Evolutionary conservation across 768 basidiomycete species (phyloP).

Genomic region (Xerocomellus dryophilus): DNA sequence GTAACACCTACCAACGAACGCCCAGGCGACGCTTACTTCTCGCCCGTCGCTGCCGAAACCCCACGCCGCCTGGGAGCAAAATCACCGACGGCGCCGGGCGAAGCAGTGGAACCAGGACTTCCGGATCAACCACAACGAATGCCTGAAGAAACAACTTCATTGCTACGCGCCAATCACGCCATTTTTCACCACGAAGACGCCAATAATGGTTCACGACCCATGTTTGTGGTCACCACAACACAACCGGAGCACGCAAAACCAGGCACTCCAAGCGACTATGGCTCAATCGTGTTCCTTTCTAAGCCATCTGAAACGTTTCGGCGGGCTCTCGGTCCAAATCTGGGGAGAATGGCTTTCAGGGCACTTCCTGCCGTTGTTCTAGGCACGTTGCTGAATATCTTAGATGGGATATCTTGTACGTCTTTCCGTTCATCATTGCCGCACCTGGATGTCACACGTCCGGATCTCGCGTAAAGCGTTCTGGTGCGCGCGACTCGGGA

Average conservation of each 20-base stretch:
- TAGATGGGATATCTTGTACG: conserved; percentile 92
- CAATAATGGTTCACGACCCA: not conserved
- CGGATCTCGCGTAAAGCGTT: conserved; percentile 9
- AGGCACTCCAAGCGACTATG: conserved; percentile 3
- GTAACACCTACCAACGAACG: conserved; percentile 23
- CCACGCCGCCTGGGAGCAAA: not conserved
- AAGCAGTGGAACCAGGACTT: not conserved
- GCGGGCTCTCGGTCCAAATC: conserved; percentile 14
- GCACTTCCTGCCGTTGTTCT: conserved; percentile 82
- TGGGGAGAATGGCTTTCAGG: conserved; percentile 25
- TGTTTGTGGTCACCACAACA: not conserved
- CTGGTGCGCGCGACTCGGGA: not conserved
- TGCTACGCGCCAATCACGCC: conserved; percentile 16
- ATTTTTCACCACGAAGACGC: not conserved
- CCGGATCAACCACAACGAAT: not conserved
- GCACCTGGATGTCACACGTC: not conserved
- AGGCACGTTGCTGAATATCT: conserved; percentile 80
- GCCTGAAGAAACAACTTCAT: conserved; percentile 19
- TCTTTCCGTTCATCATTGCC: conserved; percentile 13
- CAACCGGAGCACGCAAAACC: conserved; percentile 12
- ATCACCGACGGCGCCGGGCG: not conserved
- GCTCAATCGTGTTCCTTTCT: conserved; percentile 4
- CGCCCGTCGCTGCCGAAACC: not conserved
- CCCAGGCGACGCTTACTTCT: not conserved
- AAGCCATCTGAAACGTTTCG: conserved; percentile 9